These are phyloP conservation scores for Penicilliopsis zonata DNA, from an alignment of 495 filamentous ascomycete genomes.

Conservation along the genomic window DNA sequence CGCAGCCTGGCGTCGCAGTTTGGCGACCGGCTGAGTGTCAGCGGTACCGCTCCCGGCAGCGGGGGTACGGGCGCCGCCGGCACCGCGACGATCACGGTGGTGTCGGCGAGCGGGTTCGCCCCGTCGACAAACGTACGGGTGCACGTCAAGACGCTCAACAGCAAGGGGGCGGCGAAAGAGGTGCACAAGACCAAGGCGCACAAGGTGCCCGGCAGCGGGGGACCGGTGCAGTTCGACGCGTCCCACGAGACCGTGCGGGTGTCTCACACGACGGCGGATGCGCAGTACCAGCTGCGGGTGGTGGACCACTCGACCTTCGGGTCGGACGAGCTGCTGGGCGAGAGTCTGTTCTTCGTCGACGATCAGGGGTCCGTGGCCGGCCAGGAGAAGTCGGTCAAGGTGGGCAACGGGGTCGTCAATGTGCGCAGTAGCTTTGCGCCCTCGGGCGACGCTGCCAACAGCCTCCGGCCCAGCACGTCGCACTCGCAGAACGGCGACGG, in stretches of 20 bases:
- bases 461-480: constrained; percentile 24
- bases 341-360: constrained; percentile 77
- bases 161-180: constrained; percentile 57
- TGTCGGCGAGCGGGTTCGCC: constrained; percentile 71
- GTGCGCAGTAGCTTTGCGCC: constrained; percentile 52
- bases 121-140: constrained; percentile 71
- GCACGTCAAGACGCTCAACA: constrained; percentile 48
- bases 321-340: constrained; percentile 68
- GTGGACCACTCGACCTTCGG: constrained; percentile 75
- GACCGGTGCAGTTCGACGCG: constrained; percentile 48
- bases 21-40: constrained; percentile 30
- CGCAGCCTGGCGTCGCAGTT: constrained; percentile 51
- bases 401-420: constrained; percentile 55
- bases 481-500: constrained; percentile 22
- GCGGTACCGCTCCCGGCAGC: too few relatives aligned
- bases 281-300: constrained; percentile 75
- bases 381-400: constrained; percentile 59
- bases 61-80: constrained; percentile 48
- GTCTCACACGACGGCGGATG: constrained; percentile 60
- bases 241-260: constrained; percentile 64
- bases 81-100: constrained; percentile 66
- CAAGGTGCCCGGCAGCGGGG: constrained; percentile 48
- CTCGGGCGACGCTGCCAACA: constrained; percentile 6
- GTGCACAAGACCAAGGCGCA: constrained; percentile 75
- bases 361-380: constrained; percentile 54